Evolutionary conservation across 495 filamentous ascomycete genomes (phyloP).

Genomic region (Lasiosphaeria hispida): DNA sequence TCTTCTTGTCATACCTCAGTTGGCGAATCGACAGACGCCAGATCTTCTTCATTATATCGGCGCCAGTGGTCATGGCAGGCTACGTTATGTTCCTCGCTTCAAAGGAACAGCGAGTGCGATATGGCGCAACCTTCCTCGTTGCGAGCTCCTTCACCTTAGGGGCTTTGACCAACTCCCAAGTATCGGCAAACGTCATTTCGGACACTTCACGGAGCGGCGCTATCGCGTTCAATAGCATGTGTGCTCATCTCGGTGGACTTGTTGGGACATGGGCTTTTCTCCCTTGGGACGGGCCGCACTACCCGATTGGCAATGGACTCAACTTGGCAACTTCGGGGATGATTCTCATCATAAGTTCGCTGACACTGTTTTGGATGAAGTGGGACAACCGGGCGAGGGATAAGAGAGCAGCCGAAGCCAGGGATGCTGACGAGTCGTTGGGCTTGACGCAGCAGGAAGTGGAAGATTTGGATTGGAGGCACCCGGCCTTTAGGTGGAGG

Average conservation of each 20-base stretch:
- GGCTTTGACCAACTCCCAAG: constrained; percentile 58
- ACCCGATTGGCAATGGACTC: constrained; percentile 63
- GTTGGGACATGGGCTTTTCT: constrained; percentile 65
- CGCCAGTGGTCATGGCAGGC: constrained; percentile 4
- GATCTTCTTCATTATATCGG: constrained; percentile 5
- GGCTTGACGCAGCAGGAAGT: constrained; percentile 50
- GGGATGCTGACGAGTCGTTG: constrained; percentile 45
- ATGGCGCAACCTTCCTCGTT: constrained; percentile 6
- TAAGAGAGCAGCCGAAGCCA: constrained; percentile 30
- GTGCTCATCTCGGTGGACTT: constrained; percentile 63
- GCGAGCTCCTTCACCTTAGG: constrained; percentile 55
- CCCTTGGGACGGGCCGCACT: constrained; percentile 58
- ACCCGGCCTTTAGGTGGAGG: constrained; percentile 48
- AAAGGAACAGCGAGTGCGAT: not conserved
- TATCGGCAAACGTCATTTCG: constrained; percentile 60
- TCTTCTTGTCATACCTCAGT: not conserved
- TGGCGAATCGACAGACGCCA: constrained; percentile 8
- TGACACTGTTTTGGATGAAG: constrained; percentile 53
- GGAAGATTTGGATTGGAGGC: constrained; percentile 63
- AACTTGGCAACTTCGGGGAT: constrained; percentile 55
- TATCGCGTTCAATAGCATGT: constrained; percentile 62
- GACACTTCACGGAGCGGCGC: constrained; percentile 62
- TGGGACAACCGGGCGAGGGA: constrained; percentile 56
- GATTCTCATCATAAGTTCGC: constrained; percentile 45
- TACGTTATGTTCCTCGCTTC: constrained; percentile 12